Conservation (phyloP, 2,329 filamentous ascomycete genomes). For the Pseudogymnoascus sp. region DNA sequence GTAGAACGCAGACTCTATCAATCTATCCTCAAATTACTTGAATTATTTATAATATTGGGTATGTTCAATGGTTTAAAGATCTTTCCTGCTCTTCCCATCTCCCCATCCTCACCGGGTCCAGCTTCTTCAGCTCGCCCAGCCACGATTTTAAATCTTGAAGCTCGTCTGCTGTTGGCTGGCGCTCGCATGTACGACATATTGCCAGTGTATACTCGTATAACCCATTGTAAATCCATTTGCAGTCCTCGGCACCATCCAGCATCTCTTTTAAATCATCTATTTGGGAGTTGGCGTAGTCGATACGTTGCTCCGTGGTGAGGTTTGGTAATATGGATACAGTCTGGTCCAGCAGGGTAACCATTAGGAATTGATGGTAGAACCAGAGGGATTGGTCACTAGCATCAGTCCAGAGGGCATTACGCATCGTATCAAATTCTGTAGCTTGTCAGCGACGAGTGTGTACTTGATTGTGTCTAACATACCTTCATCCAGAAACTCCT, state of each 20-base stretch:
- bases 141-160: constrained; percentile 25
- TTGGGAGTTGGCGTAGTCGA: constrained; percentile 59
- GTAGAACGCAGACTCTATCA: not conserved
- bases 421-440: constrained; percentile 65
- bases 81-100: constrained; percentile 23
- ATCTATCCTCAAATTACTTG: not conserved
- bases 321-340: constrained; percentile 54
- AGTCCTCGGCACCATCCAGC: constrained; percentile 55
- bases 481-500: constrained; percentile 65
- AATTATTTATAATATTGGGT: not conserved
- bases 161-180: constrained; percentile 33
- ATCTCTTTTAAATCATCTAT: constrained; percentile 64
- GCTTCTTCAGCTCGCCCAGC: constrained; percentile 24
- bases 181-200: constrained; percentile 45
- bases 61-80: not conserved
- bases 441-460: constrained; percentile 12
- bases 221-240: constrained; percentile 86
- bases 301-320: constrained; percentile 52
- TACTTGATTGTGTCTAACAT: constrained; percentile 16
- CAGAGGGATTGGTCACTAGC: constrained; percentile 87
- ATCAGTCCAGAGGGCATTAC: constrained; percentile 60
- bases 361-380: constrained; percentile 90
- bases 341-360: constrained; percentile 55
- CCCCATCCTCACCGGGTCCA: constrained; percentile 27
- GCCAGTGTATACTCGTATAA: constrained; percentile 65